Evolutionary conservation across 1,139 yeast genomes (phyloP), one percentile per base, ranked within the genome.

Genomic region (Debaryomyces coudertii): DNA sequence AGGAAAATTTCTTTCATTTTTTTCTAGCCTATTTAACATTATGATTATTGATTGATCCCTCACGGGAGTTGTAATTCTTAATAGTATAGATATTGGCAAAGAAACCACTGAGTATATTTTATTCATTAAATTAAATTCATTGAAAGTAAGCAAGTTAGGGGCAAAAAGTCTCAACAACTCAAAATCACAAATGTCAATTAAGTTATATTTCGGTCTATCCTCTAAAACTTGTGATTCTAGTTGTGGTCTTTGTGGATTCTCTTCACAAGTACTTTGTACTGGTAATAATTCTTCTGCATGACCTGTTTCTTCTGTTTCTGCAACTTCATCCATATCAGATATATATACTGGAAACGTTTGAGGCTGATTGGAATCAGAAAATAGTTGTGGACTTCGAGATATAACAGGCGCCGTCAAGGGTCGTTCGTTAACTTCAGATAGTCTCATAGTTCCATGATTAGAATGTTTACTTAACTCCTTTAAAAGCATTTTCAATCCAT

Each of bases 51-150:
- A 28, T 25, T 60, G 58, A 34, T 66, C 68, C 35, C 70, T 47
- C 1, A 80, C 83, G 0, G 87, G 87, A 1, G 76, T 68, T 0
- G 84, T 71, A 4, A 77, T 34, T 16, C 79, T 67, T 14, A 82
- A 62, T 2, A 77, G 37, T 1, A 78, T 49, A 1, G 76, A 67
- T 1, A 79, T 61, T 1, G 85, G 85, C 1, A 76, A 46, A 6
- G 76, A 56, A n/a, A 73, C 41, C 2, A 73, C 36, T 4, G 61
- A 59, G 41, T 64, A 57, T 6, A 65, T 11, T 47, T 58, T 59
- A 25, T 49, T 49, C 4, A 42, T 9, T 1, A 55, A 7, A 22
- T 47, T 47, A 9, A 36, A 36, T 4, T 52, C 47, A 9, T 38
- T 47, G 35, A 50, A 54, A 14, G 8, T 30, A 4, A 33, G 20